Conservation (phyloP, 2,329 filamentous ascomycete genomes). For the Fusarium sarcochroum region DNA sequence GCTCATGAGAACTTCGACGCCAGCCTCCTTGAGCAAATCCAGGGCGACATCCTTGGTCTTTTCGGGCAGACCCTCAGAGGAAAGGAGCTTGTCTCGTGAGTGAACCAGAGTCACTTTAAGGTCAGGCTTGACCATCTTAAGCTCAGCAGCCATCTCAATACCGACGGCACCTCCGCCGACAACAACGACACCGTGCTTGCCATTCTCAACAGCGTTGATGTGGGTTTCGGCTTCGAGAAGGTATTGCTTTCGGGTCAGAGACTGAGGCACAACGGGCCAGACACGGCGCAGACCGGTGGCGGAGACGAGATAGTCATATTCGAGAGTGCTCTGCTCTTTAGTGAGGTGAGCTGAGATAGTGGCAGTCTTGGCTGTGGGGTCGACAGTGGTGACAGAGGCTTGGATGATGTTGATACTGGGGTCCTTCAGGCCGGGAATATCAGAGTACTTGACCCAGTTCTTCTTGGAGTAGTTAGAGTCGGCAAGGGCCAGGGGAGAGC, state of each 20-base stretch:
- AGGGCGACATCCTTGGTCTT: conserved; percentile 75
- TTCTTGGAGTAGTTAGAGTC: conserved; percentile 73
- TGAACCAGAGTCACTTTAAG: conserved; percentile 81
- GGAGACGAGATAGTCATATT: conserved; percentile 83
- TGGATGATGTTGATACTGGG: conserved; percentile 75
- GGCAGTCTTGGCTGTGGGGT: conserved; percentile 72
- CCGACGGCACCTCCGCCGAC: conserved; percentile 86
- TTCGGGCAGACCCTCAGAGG: conserved; percentile 78
- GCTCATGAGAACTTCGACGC: conserved; percentile 75
- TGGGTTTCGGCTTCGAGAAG: conserved; percentile 73
- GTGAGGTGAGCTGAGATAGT: conserved; percentile 66
- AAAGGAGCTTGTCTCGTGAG: conserved; percentile 78
- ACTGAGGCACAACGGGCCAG: conserved; percentile 81
- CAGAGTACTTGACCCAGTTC: conserved; percentile 78
- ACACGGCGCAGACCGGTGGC: conserved; percentile 77
- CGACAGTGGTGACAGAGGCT: conserved; percentile 73
- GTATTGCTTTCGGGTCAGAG: conserved; percentile 72
- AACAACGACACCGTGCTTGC: conserved; percentile 73
- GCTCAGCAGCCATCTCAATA: conserved; percentile 84
- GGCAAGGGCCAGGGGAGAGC: conserved; percentile 79
- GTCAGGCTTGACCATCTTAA: conserved; percentile 76
- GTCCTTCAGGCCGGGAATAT: conserved; percentile 75
- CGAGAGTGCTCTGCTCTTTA: conserved; percentile 57
- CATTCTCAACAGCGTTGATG: conserved; percentile 66
- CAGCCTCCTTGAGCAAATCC: conserved; percentile 70